Conservation (phyloP, 805 yeast species). For the Tetrapisispora taiwanensis region DNA sequence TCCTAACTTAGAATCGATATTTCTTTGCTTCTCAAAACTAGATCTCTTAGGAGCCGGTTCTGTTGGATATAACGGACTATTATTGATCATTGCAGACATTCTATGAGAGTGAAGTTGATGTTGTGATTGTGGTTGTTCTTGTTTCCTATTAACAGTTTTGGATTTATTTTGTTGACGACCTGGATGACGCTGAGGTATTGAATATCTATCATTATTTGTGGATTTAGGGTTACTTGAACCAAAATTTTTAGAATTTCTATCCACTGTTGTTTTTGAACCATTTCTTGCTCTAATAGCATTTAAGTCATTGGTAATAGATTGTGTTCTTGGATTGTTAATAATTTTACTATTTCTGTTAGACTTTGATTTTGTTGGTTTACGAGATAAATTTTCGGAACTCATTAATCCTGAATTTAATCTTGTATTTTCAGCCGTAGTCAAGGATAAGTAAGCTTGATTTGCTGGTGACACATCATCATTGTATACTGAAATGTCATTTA, state of each 20-base stretch:
- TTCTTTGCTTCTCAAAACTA: slow-evolving; percentile 44
- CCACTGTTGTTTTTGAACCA: neutral
- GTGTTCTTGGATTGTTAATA: slow-evolving; percentile 4
- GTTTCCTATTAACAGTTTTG: neutral
- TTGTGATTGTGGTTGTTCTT: neutral
- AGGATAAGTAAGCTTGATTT: slow-evolving; percentile 51
- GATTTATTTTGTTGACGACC: neutral
- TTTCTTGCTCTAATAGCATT: neutral
- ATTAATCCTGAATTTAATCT: slow-evolving; percentile 46
- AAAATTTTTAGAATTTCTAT: neutral
- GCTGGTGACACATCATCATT: slow-evolving; percentile 27
- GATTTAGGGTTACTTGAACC: neutral
- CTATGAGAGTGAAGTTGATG: neutral
- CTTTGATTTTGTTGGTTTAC: slow-evolving; percentile 7
- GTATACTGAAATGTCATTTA: neutral
- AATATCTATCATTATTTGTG: neutral
- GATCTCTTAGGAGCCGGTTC: slow-evolving; percentile 37
- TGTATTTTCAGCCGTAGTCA: slow-evolving; percentile 73
- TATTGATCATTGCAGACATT: neutral
- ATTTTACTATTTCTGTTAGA: slow-evolving; percentile 17
- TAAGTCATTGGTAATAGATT: neutral
- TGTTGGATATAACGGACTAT: slow-evolving; percentile 26
- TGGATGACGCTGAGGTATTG: neutral
- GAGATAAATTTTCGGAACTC: slow-evolving; percentile 1
- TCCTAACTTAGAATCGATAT: slow-evolving; percentile 27